Conservation (phyloP, 179 eudicot species). For the Corrigiola litoralis region DNA sequence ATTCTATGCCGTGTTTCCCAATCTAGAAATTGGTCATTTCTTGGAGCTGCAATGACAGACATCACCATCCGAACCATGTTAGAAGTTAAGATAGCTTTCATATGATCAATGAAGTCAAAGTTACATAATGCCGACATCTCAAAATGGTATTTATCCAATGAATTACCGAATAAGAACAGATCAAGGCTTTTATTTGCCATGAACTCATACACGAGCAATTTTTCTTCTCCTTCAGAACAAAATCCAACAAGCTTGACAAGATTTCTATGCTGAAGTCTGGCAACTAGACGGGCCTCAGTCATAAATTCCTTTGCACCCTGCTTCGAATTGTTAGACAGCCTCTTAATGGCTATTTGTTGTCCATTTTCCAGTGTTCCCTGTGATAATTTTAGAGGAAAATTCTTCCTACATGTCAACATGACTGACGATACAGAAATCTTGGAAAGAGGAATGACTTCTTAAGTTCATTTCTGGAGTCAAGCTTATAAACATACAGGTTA, state of each 20-base stretch:
- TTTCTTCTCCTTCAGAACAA: slow-evolving; percentile 24
- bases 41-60: not conserved
- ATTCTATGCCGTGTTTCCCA: slow-evolving; percentile 24
- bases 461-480: not conserved
- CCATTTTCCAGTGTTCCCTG: slow-evolving; percentile 9
- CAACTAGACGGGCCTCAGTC: slow-evolving; percentile 13
- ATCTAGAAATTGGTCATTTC: not conserved
- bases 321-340: not conserved
- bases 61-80: not conserved
- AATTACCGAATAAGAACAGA: slow-evolving; percentile 3
- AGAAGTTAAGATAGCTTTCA: not conserved
- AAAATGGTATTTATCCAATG: not conserved
- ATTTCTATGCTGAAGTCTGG: slow-evolving; percentile 15
- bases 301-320: slow-evolving; percentile 14
- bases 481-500: not conserved
- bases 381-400: not conserved
- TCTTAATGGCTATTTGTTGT: slow-evolving; percentile 10
- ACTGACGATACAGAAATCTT: not conserved
- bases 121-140: no score
- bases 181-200: slow-evolving; percentile 7
- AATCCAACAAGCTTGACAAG: slow-evolving; percentile 14
- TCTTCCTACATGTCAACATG: not conserved
- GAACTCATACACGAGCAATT: slow-evolving; percentile 24
- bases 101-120: not conserved
- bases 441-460: not conserved